Evolutionary conservation across 108 stramenopile species (phyloP), one percentile per base, ranked within the genome.

Genomic region (Fistulifera pelliculosa): DNA sequence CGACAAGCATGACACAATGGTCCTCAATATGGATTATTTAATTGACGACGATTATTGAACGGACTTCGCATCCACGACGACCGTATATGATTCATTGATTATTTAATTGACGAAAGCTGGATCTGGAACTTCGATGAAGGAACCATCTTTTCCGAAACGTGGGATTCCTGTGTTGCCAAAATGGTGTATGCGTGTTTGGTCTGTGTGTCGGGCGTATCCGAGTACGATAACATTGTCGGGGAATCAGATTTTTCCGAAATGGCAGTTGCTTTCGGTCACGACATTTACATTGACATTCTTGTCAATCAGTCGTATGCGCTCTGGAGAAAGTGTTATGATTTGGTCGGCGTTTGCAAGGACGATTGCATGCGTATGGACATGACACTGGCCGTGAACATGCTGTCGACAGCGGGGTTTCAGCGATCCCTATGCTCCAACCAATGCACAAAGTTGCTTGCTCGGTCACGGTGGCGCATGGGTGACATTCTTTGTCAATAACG

Each of bases 231-330:
- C 17, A 16, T 43, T 57, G 23, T 35, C 58, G 12, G 85, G 85
- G 8, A 86, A 88, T 58, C 60, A 63, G 38, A 83, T 79, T 27
- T 64, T 94, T 5, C 90, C 85, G 86, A n/a, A n/a, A n/a, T n/a
- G 84, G 81, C 86, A 86, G 47, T 54, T 87, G 41, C 64, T 90
- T 10, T 76, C 76, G 48, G 88, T 94, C 21, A 88, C 86, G 2
- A 88, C 90, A 5, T 94, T 94, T 70, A 90, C 90, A 0, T 54
- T 92, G 23, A 92, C 90, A 0, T 94, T 94, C 70, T 94, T 68
- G 69, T 93, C 45, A 92, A 87, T 71, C 88, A 92, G 47, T 70
- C 80, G 27, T 94, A 94, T 59, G 77, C 74, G 2, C 62, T 94
- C 0, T 94, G 94, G 94, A 58, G 88, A 43, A 90, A 88, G 60